Conservation (phyloP, 345 rosid species). For the Sisymbrium altissimum region DNA sequence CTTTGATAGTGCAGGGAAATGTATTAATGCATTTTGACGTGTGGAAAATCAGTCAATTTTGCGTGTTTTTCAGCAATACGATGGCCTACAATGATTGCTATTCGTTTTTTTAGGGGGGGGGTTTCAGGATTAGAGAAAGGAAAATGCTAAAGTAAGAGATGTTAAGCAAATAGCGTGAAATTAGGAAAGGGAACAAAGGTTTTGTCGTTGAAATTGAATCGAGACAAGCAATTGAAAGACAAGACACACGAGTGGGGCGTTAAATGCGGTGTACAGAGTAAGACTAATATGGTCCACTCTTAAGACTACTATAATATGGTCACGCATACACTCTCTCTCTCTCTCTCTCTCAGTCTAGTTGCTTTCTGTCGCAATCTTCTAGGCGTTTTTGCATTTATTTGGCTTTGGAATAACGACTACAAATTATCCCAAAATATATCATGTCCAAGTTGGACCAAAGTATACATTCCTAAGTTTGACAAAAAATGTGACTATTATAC, state of each 20-base stretch:
- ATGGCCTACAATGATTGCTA: slow-evolving; percentile 16
- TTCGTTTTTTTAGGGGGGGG: background rate
- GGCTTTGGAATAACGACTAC: slow-evolving; percentile 1
- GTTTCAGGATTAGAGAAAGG: background rate
- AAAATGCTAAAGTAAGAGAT: background rate
- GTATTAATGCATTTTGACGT: background rate
- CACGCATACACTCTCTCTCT: background rate
- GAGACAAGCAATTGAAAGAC: slow-evolving; percentile 29
- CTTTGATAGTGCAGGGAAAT: background rate
- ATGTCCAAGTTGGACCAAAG: slow-evolving; percentile 11
- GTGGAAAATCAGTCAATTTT: background rate
- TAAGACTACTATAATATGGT: slow-evolving; percentile 8
- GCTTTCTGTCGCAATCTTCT: slow-evolving; percentile 30
- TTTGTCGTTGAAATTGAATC: slow-evolving; percentile 29
- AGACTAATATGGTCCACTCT: slow-evolving; percentile 20
- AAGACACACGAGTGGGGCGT: slow-evolving; percentile 39
- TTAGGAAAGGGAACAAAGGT: slow-evolving; percentile 18
- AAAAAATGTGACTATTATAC: slow-evolving; percentile 4
- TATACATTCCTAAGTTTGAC: slow-evolving; percentile 7
- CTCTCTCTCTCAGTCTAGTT: slow-evolving; percentile 16
- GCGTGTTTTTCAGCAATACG: background rate
- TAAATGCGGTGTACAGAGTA: slow-evolving; percentile 29
- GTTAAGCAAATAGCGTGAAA: slow-evolving; percentile 28
- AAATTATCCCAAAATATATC: slow-evolving; percentile 5
- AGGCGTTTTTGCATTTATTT: slow-evolving; percentile 24